Evolutionary conservation across 805 yeast species (phyloP).

Genomic region (Saccharomycopsis synnaedendra): DNA sequence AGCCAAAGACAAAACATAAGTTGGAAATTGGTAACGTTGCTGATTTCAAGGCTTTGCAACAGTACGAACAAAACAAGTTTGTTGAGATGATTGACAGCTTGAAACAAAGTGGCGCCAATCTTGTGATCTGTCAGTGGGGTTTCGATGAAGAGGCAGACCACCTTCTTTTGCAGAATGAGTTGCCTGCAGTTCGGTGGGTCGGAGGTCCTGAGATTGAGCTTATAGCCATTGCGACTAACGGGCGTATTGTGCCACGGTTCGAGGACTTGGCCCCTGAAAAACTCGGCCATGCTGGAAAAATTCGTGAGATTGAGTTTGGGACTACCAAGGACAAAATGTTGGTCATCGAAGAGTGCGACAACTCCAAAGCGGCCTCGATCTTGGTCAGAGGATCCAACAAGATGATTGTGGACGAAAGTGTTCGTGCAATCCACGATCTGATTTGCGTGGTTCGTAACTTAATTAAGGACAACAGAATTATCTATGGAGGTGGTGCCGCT

Average conservation of each 20-base stretch:
- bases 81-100: slow-evolving; percentile 81
- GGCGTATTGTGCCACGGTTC: slow-evolving; percentile 93
- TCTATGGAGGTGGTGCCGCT: slow-evolving; percentile 99
- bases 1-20: slow-evolving; percentile 97
- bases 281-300: slow-evolving; percentile 78
- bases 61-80: slow-evolving; percentile 85
- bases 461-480: slow-evolving; percentile 83
- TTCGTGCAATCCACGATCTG: slow-evolving; percentile 93
- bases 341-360: slow-evolving; percentile 87
- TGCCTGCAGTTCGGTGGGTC: slow-evolving; percentile 97
- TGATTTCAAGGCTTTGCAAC: slow-evolving; percentile 84
- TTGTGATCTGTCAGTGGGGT: slow-evolving; percentile 93
- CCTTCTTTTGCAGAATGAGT: slow-evolving; percentile 69
- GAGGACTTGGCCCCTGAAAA: slow-evolving; percentile 78
- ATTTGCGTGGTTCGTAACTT: slow-evolving; percentile 95
- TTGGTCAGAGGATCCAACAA: slow-evolving; percentile 92
- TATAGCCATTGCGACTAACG: slow-evolving; percentile 95
- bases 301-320: slow-evolving; percentile 86
- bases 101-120: slow-evolving; percentile 82
- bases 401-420: slow-evolving; percentile 96
- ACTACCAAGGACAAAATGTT: slow-evolving; percentile 94
- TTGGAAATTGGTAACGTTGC: slow-evolving; percentile 97
- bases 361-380: slow-evolving; percentile 91
- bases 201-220: slow-evolving; percentile 90
- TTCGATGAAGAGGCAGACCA: slow-evolving; percentile 84